A percentile compares a stretch with the other conserved stretches of the same genome.
phyloP scores from a whole-genome alignment of 2,329 filamentous ascomycete genomes.

The Endothia cerciana region DNA sequence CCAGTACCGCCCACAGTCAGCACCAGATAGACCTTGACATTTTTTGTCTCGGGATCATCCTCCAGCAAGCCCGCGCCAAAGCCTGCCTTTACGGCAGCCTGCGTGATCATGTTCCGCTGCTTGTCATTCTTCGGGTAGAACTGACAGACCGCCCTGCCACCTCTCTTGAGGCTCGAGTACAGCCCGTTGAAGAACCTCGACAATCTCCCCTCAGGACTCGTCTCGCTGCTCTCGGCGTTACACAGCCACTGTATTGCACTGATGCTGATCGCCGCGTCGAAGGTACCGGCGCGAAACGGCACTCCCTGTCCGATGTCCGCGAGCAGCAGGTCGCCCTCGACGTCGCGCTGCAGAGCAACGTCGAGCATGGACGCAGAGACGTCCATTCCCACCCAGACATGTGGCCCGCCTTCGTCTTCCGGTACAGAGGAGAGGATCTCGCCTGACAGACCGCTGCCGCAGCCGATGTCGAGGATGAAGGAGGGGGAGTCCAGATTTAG shows the following conservation, averaged over 20 bases:
- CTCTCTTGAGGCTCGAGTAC: slow-evolving; percentile 81
- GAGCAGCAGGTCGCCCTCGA: slow-evolving; percentile 90
- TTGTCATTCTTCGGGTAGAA: slow-evolving; percentile 97
- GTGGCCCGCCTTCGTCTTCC: slow-evolving; percentile 76
- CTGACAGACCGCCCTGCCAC: slow-evolving; percentile 90
- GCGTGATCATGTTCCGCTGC: slow-evolving; percentile 89
- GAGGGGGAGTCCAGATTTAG: slow-evolving; percentile 80
- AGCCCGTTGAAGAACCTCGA: slow-evolving; percentile 90
- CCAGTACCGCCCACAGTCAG: slow-evolving; percentile 78
- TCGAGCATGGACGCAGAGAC: slow-evolving; percentile 96
- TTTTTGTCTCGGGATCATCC: slow-evolving; percentile 96
- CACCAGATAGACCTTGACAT: slow-evolving; percentile 93
- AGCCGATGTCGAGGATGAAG: slow-evolving; percentile 94
- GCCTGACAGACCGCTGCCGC: slow-evolving; percentile 90
- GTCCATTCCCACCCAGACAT: slow-evolving; percentile 98
- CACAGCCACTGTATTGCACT: slow-evolving; percentile 98
- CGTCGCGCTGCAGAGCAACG: slow-evolving; percentile 86
- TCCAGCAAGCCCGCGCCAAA: slow-evolving; percentile 95
- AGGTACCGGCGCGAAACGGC: slow-evolving; percentile 87
- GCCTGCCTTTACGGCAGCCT: slow-evolving; percentile 87
- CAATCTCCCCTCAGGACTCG: slow-evolving; percentile 76
- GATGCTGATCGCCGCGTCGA: slow-evolving; percentile 95
- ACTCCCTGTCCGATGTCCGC: slow-evolving; percentile 95
- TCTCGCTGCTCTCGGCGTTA: slow-evolving; percentile 88
- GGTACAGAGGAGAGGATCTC: slow-evolving; percentile 82